Conservation (phyloP, 169 alveolate genomes). For the Babesia bovis region DNA sequence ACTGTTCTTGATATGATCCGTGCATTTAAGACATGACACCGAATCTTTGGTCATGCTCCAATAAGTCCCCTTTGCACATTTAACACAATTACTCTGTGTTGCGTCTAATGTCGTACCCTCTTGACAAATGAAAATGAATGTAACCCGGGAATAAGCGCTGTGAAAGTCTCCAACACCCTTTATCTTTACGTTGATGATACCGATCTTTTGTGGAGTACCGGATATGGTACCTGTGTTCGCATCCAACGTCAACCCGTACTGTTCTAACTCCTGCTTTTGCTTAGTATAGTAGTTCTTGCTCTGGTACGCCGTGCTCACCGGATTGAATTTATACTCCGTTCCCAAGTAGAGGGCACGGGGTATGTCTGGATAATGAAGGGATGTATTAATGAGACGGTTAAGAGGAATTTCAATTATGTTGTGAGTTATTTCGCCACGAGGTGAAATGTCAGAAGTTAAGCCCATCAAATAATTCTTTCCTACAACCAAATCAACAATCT, state of each 20-base stretch:
- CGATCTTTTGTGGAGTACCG: constrained; percentile 16
- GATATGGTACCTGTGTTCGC: constrained; percentile 23
- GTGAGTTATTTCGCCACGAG: constrained; percentile 38
- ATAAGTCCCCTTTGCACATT: constrained; percentile 41
- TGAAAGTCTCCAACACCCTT: constrained; percentile 18
- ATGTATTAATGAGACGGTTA: background rate
- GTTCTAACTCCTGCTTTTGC: background rate
- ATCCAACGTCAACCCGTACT: constrained; percentile 29
- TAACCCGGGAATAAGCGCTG: background rate
- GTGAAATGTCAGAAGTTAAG: constrained; percentile 5
- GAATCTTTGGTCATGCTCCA: background rate
- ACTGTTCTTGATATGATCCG: constrained; percentile 46
- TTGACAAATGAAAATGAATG: constrained; percentile 16
- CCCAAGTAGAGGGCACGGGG: constrained; percentile 8
- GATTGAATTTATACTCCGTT: constrained; percentile 21
- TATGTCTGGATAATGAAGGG: constrained; percentile 18
- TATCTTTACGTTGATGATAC: background rate
- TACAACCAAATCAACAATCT: constrained; percentile 31
- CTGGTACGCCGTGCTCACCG: background rate
- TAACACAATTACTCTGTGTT: constrained; percentile 9
- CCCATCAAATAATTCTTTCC: constrained; percentile 14
- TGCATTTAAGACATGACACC: constrained; percentile 54
- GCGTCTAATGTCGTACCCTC: constrained; percentile 8
- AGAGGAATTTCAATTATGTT: constrained; percentile 25
- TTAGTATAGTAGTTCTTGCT: background rate